Evolutionary conservation across 176 grass and related monocot species (phyloP), one percentile per base, ranked within the genome.

Genomic region (Musa beccarii): DNA sequence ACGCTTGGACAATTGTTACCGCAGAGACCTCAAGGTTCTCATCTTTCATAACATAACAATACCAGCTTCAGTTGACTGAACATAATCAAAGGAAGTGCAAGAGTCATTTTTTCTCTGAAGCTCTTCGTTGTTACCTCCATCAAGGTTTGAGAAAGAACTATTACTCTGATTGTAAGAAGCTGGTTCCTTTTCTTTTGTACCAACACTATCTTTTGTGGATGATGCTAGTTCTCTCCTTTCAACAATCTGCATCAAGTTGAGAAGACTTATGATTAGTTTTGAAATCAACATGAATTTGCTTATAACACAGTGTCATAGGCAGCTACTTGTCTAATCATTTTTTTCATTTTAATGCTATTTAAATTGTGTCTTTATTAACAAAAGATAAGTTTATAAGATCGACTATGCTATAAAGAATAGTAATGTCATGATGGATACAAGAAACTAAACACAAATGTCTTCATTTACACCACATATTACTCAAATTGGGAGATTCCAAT

Each of bases 151-250:
- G 56, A 86, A 77, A 57, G 84, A 85, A 70, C 63, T 81, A 59
- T 59, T 71, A 66, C 77, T 51, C 51, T 62, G 69, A 87, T 73
- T 68, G 72, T 55, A 77, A 21, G 29, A 56, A 69, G 14, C 11
- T 61, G 79, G 15, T 23, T 75, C 84, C 63, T 89, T 84, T 69
- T 79, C 83, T 54, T 84, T 83, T 49, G 76, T 78, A 77, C 86
- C 64, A 82, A 83, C 82, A 84, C 79, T 88, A 78, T 89, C 78
- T n/a, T 81, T 76, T 51, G 87, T 79, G 72, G 69, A 55, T 79
- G 90, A 81, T 57, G 86, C 75, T 17, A 85, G 56, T 80, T 97
- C 87, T 79, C 85, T 92, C 70, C 81, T 93, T 80, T 91, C 86
- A 2, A 85, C 77, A 91, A 98, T 89, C 94, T 98, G 80, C 69